These are phyloP conservation scores for Populus trichocarpa DNA, from an alignment of 441 rosid species.

Conservation along the genomic window DNA sequence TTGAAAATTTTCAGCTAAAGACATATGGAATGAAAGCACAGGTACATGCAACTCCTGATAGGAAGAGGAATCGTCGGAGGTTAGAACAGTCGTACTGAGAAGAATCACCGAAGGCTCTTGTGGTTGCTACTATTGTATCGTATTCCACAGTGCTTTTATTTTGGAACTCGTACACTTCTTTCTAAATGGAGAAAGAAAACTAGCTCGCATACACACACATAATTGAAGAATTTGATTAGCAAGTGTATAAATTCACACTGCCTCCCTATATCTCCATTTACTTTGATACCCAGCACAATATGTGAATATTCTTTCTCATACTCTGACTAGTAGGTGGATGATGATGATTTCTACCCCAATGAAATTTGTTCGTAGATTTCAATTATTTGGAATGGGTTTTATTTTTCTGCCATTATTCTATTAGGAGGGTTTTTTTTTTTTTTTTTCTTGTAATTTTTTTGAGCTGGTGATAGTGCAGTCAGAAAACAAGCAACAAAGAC, in stretches of 20 bases:
- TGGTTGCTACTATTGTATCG: neutral
- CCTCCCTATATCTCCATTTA: too few species aligned
- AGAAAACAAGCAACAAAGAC: neutral
- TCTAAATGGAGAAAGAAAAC: neutral
- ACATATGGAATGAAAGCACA: slow-evolving; percentile 46
- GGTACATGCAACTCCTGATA: slow-evolving; percentile 60
- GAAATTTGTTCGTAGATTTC: neutral
- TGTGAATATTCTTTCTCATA: neutral
- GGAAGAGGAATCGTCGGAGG: slow-evolving; percentile 32
- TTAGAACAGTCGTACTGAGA: neutral
- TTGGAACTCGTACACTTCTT: neutral
- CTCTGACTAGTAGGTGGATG: neutral
- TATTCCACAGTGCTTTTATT: neutral
- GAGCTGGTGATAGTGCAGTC: neutral
- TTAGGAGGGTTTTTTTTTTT: neutral
- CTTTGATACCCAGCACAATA: neutral
- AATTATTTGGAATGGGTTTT: neutral
- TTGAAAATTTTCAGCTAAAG: slow-evolving; percentile 50
- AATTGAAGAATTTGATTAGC: neutral
- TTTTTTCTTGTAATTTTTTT: neutral
- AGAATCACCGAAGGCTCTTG: neutral
- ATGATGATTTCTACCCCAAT: neutral
- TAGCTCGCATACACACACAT: neutral
- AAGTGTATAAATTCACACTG: slow-evolving; percentile 5
- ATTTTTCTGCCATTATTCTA: neutral